These are phyloP conservation scores for Jatropha podagrica DNA, from an alignment of 441 rosid genomes.

Conservation along the genomic window DNA sequence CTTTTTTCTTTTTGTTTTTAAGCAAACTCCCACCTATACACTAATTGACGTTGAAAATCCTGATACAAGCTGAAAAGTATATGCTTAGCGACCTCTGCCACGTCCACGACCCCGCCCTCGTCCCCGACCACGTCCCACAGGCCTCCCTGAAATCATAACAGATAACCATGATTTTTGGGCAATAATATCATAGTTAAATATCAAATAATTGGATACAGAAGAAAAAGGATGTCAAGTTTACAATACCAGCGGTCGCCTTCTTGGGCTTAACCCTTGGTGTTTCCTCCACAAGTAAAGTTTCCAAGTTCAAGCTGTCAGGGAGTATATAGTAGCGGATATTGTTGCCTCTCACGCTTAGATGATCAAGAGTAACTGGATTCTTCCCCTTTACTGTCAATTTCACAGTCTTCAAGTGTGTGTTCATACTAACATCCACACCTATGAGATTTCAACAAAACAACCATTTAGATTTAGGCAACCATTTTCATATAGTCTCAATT, in stretches of 20 bases:
- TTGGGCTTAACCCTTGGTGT: conserved; percentile 87
- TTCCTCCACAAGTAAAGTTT: conserved; percentile 91
- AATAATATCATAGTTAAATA: background rate
- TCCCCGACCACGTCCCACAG: conserved; percentile 82
- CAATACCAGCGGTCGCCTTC: conserved; percentile 83
- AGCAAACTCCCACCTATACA: too few relatives aligned
- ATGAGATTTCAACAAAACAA: conserved; percentile 20
- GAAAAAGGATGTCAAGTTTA: background rate
- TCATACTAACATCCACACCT: conserved; percentile 96
- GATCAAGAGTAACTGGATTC: conserved; percentile 80
- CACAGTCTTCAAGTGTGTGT: conserved; percentile 91
- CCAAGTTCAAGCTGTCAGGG: conserved; percentile 93
- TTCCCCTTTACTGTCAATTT: conserved; percentile 85
- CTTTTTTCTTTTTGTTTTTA: background rate
- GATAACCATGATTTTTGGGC: conserved; percentile 5
- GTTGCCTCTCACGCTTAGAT: conserved; percentile 89
- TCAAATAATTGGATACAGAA: background rate
- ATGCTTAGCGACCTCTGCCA: conserved; percentile 60
- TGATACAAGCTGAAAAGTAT: background rate
- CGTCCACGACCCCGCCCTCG: conserved; percentile 95
- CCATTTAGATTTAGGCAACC: background rate
- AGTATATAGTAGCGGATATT: conserved; percentile 92
- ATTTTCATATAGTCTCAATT: background rate
- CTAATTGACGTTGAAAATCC: background rate
- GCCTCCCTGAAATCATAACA: conserved; percentile 48